Evolutionary conservation across 139 green algal species (phyloP), one percentile per base, ranked within the genome.

Genomic region (Tetradesmus obliquus): DNA sequence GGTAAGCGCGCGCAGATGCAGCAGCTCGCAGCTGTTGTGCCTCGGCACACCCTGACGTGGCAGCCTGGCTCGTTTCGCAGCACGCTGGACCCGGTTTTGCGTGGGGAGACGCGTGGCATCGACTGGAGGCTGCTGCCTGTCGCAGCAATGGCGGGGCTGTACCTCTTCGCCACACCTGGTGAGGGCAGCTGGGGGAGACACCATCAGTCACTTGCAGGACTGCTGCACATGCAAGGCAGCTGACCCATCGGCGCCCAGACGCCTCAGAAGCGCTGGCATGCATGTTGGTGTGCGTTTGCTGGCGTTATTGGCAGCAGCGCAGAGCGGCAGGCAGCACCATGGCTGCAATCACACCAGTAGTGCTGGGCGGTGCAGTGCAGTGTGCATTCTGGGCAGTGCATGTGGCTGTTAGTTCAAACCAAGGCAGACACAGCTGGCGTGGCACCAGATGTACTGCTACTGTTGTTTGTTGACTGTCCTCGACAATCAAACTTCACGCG

Each of bases 11-110:
- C 24, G 58, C 24, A 32, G 60, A 55, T 24, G 5, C 62, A 22
- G n/a, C n/a, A 55, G 5, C 51, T 74, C 62, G 19, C 55, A 15
- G 58, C 45, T 51, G n/a, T 54, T 3, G 12, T 57, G 15, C 5
- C 20, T 45, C 71, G n/a, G 55, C 76, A 82, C 45, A 55, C 5
- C 69, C 76, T 13, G 81, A 32, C 66, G 22, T 85, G 24, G 32
- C 82, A 87, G 32, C 80, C 80, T 58, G 9, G 12, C 15, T 84
- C n/a, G 6, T 88, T 13, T n/a, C 20, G 62, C 96, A 99, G 97
- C 94, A 97, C 97, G 2, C 91, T 99, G 32, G 97, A 99, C 93
- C 96, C 96, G 0, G 94, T 95, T n/a, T 90, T 99, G 79, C 94
- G 97, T 45, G 95, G 96, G 88, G 97, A 99, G 90, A 89, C 95